A percentile compares a stretch with the other conserved stretches of the same genome.
Conservation (phyloP, 169 alveolate genomes). For the Eimeria falciformis region DNA sequence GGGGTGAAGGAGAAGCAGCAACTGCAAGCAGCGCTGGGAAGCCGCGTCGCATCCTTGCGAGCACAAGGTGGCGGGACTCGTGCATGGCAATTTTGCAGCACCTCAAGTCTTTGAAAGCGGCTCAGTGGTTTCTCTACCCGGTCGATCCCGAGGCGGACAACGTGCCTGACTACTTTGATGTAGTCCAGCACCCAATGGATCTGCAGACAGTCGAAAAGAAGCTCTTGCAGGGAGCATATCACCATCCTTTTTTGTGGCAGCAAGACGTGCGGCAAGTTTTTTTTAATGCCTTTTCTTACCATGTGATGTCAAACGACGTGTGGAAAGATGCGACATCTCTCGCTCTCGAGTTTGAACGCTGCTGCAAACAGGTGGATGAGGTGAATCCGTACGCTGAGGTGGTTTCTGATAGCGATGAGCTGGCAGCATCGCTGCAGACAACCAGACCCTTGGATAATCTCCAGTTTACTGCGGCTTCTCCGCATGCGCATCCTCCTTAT, state of each 20-base stretch:
- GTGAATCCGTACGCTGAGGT: conserved; percentile 82
- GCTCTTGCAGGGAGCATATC: conserved; percentile 83
- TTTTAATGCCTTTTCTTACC: conserved; percentile 90
- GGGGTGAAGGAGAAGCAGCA: neutral
- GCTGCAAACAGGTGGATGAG: conserved; percentile 79
- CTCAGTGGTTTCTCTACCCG: conserved; percentile 92
- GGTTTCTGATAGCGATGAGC: neutral
- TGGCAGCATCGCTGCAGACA: neutral
- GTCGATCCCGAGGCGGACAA: conserved; percentile 94
- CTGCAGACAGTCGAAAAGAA: conserved; percentile 85
- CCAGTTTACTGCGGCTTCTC: neutral
- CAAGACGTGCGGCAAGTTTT: conserved; percentile 92
- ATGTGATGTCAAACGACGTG: conserved; percentile 83
- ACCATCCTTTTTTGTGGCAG: conserved; percentile 94
- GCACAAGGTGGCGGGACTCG: conserved; percentile 78
- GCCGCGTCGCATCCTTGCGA: neutral
- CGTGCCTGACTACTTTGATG: conserved; percentile 88
- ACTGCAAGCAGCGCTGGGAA: neutral
- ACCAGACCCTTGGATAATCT: neutral
- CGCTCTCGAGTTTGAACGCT: conserved; percentile 84
- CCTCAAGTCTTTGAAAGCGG: conserved; percentile 79
- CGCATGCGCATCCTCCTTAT: neutral
- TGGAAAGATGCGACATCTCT: conserved; percentile 87
- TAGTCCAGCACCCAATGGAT: conserved; percentile 87
- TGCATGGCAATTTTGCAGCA: conserved; percentile 83